Percentiles rank a stretch among this genome's conserved stretches.
phyloP scores from a whole-genome alignment of 1,284 basidiomycete species.

The Apiotrichum gracile region DNA sequence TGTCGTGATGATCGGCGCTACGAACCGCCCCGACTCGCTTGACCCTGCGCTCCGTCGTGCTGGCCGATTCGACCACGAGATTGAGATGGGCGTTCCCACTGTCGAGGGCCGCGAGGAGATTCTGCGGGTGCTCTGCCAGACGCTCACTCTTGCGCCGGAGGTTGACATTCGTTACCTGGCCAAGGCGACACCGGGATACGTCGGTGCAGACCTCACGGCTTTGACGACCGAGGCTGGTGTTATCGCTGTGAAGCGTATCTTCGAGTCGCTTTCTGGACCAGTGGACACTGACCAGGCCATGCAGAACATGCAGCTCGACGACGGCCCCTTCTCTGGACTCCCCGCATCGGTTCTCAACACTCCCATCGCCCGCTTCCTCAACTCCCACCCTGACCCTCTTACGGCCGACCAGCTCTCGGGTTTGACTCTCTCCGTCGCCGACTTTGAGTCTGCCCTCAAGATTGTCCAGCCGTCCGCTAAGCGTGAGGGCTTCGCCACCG shows the following conservation, averaged over 20 bases:
- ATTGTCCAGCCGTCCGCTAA: conserved; percentile 92
- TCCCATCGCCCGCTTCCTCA: conserved; percentile 84
- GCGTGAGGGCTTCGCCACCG: conserved; percentile 94
- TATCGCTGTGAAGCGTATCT: conserved; percentile 93
- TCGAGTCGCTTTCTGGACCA: conserved; percentile 58
- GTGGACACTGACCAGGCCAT: conserved; percentile 16
- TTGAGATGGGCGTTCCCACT: conserved; percentile 93
- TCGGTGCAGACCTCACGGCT: conserved; percentile 88
- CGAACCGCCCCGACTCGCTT: conserved; percentile 89
- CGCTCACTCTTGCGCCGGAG: conserved; percentile 33
- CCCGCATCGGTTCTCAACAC: conserved; percentile 51
- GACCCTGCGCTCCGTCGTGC: conserved; percentile 89
- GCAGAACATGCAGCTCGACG: conserved; percentile 29
- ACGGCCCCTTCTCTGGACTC: conserved; percentile 33
- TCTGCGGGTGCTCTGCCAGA: conserved; percentile 56
- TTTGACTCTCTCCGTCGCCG: conserved; percentile 69
- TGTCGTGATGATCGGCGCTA: conserved; percentile 91
- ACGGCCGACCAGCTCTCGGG: conserved; percentile 69
- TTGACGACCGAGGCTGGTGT: conserved; percentile 91
- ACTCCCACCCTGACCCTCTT: conserved; percentile 71
- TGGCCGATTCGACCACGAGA: conserved; percentile 94
- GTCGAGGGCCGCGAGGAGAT: conserved; percentile 84
- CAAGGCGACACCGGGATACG: conserved; percentile 92
- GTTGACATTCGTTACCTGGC: conserved; percentile 56
- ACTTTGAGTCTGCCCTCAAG: conserved; percentile 73